Evolutionary conservation across 768 basidiomycete species (phyloP).

Genomic region (Mycena kentingensis): DNA sequence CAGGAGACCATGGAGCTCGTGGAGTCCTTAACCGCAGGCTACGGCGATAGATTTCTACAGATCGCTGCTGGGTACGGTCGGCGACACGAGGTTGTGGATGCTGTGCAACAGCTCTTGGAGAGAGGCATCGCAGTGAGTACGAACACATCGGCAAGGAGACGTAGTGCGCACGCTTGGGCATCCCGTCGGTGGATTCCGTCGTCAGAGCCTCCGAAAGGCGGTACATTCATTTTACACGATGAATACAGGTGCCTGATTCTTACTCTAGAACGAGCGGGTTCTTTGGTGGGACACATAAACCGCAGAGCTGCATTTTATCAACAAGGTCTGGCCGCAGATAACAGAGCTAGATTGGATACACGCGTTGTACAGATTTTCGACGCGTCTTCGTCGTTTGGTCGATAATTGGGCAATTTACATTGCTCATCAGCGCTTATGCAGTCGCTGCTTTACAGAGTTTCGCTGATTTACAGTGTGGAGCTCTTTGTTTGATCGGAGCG

Average conservation of each 20-base stretch:
- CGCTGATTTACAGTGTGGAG: too few relatives aligned
- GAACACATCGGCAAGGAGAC: conserved; percentile 15
- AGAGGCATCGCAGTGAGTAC: conserved; percentile 17
- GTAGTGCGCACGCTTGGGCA: conserved; percentile 6
- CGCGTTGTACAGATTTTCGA: conserved; percentile 10
- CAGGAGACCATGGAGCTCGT: conserved; percentile 17
- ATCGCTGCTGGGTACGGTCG: conserved; percentile 23
- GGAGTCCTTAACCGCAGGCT: conserved; percentile 12
- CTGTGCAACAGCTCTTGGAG: conserved; percentile 8
- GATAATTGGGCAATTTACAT: too few relatives aligned
- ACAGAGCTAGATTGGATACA: conserved; percentile 13
- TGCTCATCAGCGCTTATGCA: too few relatives aligned
- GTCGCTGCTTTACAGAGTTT: too few relatives aligned
- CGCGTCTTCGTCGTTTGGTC: too few relatives aligned
- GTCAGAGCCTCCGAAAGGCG: conserved; percentile 16
- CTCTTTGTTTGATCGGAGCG: too few relatives aligned
- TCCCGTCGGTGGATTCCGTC: conserved; percentile 13
- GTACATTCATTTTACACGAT: background rate
- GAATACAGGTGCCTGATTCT: background rate
- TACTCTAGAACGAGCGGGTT: conserved; percentile 17
- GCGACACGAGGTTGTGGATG: conserved; percentile 14
- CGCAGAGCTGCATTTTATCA: conserved; percentile 18
- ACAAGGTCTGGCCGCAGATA: conserved; percentile 20
- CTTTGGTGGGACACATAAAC: conserved; percentile 17
- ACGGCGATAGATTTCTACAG: conserved; percentile 10